These are phyloP conservation scores for Annulohypoxylon maeteangense DNA, from an alignment of 495 filamentous ascomycete species.

Conservation along the genomic window DNA sequence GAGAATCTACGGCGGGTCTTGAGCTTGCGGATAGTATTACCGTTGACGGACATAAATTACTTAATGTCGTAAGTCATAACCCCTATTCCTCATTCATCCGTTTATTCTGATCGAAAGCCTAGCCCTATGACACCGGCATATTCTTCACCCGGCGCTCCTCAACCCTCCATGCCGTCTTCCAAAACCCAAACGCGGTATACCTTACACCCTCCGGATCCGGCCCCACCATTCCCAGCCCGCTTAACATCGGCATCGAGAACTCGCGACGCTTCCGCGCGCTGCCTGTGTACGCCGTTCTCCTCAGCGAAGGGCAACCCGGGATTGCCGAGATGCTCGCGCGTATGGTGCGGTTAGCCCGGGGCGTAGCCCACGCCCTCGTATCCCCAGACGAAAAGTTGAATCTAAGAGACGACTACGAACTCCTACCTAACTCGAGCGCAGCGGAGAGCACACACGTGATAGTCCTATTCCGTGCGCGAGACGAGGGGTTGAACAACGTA, in stretches of 20 bases:
- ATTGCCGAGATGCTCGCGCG: slow-evolving; percentile 75
- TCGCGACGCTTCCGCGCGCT: slow-evolving; percentile 89
- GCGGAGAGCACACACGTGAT: slow-evolving; percentile 71
- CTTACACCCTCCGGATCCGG: slow-evolving; percentile 57
- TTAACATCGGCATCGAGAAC: slow-evolving; percentile 92
- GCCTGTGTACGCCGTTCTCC: slow-evolving; percentile 83
- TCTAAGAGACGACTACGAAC: slow-evolving; percentile 66
- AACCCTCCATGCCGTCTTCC: slow-evolving; percentile 71
- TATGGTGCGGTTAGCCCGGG: slow-evolving; percentile 76
- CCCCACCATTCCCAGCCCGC: slow-evolving; percentile 74
- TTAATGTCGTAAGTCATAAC: slow-evolving; percentile 77
- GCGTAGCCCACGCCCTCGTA: slow-evolving; percentile 68
- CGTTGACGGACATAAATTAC: slow-evolving; percentile 86
- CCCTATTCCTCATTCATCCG: not conserved
- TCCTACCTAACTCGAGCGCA: slow-evolving; percentile 63
- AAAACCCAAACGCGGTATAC: slow-evolving; percentile 89
- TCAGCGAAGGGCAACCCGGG: slow-evolving; percentile 78
- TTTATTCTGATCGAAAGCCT: not conserved
- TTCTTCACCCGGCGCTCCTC: slow-evolving; percentile 76
- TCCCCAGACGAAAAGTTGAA: slow-evolving; percentile 43
- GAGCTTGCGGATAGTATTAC: slow-evolving; percentile 88
- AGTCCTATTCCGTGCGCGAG: slow-evolving; percentile 81
- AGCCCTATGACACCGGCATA: slow-evolving; percentile 93
- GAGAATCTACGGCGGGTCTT: slow-evolving; percentile 68
- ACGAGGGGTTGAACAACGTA: slow-evolving; percentile 70